These are phyloP conservation scores for Fistulinella staudtii DNA, from an alignment of 1,284 basidiomycete genomes.

Conservation along the genomic window DNA sequence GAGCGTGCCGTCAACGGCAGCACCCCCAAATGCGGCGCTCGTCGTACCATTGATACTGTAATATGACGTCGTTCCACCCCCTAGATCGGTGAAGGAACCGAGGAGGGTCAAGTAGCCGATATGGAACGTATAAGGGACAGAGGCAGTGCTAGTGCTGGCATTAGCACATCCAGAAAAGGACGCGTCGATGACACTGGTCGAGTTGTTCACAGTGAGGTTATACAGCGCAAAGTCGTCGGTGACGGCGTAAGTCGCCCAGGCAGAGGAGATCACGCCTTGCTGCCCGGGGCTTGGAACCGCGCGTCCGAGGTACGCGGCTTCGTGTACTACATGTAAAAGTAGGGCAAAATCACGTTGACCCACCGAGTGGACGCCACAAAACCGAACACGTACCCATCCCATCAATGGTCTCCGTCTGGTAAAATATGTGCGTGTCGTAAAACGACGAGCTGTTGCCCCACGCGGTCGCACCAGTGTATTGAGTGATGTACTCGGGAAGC, in stretches of 20 bases:
- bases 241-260: constrained; percentile 11
- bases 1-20: background rate
- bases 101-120: background rate
- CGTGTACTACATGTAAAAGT: background rate
- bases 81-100: constrained; percentile 8
- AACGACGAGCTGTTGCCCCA: constrained; percentile 12
- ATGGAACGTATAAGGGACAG: constrained; percentile 9
- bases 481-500: constrained; percentile 2
- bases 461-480: constrained; percentile 4
- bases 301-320: constrained; percentile 10
- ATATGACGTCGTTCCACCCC: constrained; percentile 12
- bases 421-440: constrained; percentile 14
- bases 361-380: background rate
- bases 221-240: constrained; percentile 9
- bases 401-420: constrained; percentile 6
- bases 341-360: background rate
- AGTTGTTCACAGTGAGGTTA: constrained; percentile 1
- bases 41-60: constrained; percentile 9
- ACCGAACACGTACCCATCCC: constrained; percentile 6
- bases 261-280: background rate
- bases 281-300: constrained; percentile 2
- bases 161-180: constrained; percentile 9
- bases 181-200: background rate
- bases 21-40: constrained; percentile 1
- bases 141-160: too few species aligned